phyloP scores from a whole-genome alignment of 371 early-diverging fungal species.

The Coemansia sp. region DNA sequence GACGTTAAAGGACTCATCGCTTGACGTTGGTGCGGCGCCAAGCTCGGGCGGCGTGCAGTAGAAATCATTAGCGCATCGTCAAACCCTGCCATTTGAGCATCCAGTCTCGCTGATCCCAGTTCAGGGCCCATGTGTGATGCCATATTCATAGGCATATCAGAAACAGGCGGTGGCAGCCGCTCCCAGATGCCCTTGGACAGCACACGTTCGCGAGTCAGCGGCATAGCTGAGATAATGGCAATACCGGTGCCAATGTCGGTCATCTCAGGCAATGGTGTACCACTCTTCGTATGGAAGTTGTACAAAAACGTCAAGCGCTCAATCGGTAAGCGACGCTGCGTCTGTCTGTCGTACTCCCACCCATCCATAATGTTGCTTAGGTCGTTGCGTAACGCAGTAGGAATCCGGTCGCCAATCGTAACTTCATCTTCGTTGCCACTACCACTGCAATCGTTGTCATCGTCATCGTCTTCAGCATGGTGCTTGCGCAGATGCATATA shows the following conservation, averaged over 20 bases:
- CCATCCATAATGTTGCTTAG: constrained; percentile 33
- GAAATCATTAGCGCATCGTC: constrained; percentile 26
- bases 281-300: constrained; percentile 29
- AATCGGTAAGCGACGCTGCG: constrained; percentile 32
- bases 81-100: neutral
- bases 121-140: neutral
- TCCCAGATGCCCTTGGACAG: constrained; percentile 37
- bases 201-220: constrained; percentile 29
- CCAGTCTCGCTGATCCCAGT: neutral
- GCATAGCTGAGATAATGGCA: constrained; percentile 35
- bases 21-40: constrained; percentile 10
- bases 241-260: constrained; percentile 46
- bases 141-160: neutral
- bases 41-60: constrained; percentile 12
- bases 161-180: neutral
- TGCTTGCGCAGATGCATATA: constrained; percentile 25
- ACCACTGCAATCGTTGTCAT: neutral
- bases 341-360: constrained; percentile 42
- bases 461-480: neutral
- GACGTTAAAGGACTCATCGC: neutral
- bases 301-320: constrained; percentile 39
- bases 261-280: constrained; percentile 35
- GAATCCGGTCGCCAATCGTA: constrained; percentile 30
- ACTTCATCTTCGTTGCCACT: constrained; percentile 1
- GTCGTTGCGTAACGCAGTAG: constrained; percentile 22